Base-by-base conservation (phyloP, 257 asterid species). In the Coffea eugenioides region DNA sequence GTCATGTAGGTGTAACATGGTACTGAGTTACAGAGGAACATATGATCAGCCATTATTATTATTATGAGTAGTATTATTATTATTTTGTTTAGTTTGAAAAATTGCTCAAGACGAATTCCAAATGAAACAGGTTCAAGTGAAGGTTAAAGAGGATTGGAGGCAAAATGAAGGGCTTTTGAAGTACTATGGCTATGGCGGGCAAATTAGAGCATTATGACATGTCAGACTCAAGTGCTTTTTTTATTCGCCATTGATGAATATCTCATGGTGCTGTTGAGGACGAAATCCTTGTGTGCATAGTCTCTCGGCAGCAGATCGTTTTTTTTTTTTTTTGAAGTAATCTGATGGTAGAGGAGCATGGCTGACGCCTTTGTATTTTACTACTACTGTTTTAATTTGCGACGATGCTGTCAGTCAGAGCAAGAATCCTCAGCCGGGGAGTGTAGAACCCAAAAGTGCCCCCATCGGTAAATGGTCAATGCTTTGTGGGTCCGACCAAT, bases 131-230 rank as follows among this genome's bases (percentile, higher is more conserved):
- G 85, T 95, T 49, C 95, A 92, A 85, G 99, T 95, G 61, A 95
- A 93, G 90, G 97, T 92, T 16, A 95, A 95, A 80, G 97, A 95
- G 84, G 92, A 93, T 75, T 95, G 99, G 99, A 89, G 99, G 81
- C 97, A 95, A 82, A 90, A 95, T 70, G 99, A 93, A 85, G 99
- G 98, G 65, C 98, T 95, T n/a, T 90, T 95, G 46, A 95, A 91
- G 84, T 75, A 86, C 91, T 95, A 95, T 23, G 99, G 99, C 49
- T 95, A 95, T 65, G 94, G 95, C 6, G 99, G 99, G 65, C 92
- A 92, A 71, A 92, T 93, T 76, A 89, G 82, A 86, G 93, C 93
- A 78, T 78, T 90, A 67, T 92, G 91, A 94, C 85, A 14, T 45
- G n/a, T 27, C 71, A 61, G 15, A 57, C 71, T 25, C 18, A 2